Evolutionary conservation across 805 yeast species (phyloP), one percentile per base, ranked within the genome.

Genomic region (Torulaspora delbrueckii): DNA sequence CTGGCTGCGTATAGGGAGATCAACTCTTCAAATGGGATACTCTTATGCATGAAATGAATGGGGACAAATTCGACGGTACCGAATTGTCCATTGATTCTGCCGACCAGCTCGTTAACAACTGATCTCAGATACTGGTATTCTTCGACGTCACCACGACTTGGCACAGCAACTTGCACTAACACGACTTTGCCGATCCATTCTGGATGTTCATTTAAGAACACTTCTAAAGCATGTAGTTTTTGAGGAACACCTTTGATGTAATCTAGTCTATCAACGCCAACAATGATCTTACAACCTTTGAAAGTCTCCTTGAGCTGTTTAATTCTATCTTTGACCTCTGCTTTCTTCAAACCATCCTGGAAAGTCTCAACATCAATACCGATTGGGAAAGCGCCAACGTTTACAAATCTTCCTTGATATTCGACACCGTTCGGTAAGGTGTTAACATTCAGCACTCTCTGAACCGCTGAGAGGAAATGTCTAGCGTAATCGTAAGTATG

Each of bases 401-500:
- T 79, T 37, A 93, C 91, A 49, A 79, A 78, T 42, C 91, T 72
- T 24, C 87, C 86, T 36, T 80, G 72, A 62, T 76, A 87, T 51
- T 84, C 83, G 14, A 93, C 86, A 14, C 97, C 96, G 53, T 89
- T 90, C 3, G 99, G 99, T 50, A 85, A 73, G 0, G 97, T 89
- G 41, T 82, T 83, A 6, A 89, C 79, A 50, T 86, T 77, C 43
- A 93, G 75, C 14, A 93, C 85, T 46, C 96, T 75, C 48, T 89
- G 82, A 8, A 93, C 96, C 1, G 96, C 82, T 14, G 95, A 84
- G 43, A 95, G 68, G 68, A 95, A 93, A 71, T 93, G 99, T 56
- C 99, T 77, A 9, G 96, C 98, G 61, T 93, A 93, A 66, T 93
- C 99, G 66, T 93, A 95, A n/a, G 99, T 93, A 66, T 93, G 99